Conservation (phyloP, 176 grass and related monocot genomes). For the Triticum timopheevii region DNA sequence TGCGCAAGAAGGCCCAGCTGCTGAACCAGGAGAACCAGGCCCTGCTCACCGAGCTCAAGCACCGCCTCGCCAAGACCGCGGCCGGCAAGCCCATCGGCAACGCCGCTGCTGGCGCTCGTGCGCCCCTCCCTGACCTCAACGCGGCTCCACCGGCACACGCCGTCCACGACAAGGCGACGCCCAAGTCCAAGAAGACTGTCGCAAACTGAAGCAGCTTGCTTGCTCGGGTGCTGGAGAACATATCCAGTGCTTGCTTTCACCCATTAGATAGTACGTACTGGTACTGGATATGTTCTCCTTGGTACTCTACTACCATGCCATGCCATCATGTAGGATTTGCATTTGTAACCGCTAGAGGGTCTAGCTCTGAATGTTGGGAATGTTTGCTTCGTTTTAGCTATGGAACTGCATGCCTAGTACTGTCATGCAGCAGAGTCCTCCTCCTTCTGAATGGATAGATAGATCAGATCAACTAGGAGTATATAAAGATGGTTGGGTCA, state of each 20-base stretch:
- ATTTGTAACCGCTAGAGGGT: slow-evolving; percentile 9
- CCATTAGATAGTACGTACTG: neutral
- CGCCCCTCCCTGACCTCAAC: slow-evolving; percentile 64
- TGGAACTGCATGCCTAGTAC: slow-evolving; percentile 14
- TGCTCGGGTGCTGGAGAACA: neutral
- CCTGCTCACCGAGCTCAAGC: slow-evolving; percentile 71
- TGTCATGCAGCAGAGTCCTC: slow-evolving; percentile 17
- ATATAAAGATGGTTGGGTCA: slow-evolving; percentile 34
- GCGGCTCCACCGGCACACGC: slow-evolving; percentile 20
- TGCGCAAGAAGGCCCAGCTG: slow-evolving; percentile 79
- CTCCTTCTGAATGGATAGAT: slow-evolving; percentile 38
- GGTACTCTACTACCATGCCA: neutral
- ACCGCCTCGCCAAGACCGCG: slow-evolving; percentile 56
- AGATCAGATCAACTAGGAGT: slow-evolving; percentile 44
- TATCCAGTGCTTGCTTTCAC: neutral
- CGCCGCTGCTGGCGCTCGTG: neutral
- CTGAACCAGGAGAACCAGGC: slow-evolving; percentile 81
- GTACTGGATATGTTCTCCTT: neutral
- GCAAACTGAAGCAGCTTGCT: slow-evolving; percentile 30
- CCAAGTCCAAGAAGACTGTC: slow-evolving; percentile 34
- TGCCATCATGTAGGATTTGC: neutral
- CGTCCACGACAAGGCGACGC: slow-evolving; percentile 28
- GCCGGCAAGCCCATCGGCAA: neutral
- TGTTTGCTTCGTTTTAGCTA: slow-evolving; percentile 30
- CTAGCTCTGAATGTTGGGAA: slow-evolving; percentile 30